Evolutionary conservation across 2,329 filamentous ascomycete genomes (phyloP), one percentile per base, ranked within the genome.

Genomic region (Cytospora piceae): DNA sequence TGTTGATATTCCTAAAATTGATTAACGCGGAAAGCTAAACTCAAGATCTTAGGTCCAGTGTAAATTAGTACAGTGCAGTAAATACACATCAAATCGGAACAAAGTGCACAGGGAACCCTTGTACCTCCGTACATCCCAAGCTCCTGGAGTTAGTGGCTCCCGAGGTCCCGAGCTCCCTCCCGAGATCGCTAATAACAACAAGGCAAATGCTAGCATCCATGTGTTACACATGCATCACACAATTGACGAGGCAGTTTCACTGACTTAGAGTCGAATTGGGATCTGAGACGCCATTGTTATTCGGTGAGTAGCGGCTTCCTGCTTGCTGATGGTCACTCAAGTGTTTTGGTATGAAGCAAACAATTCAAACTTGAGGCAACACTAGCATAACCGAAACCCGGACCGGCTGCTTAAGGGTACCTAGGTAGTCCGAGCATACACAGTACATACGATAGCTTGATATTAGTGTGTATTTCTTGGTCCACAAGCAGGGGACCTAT

Each of bases 1-100:
- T 24, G 46, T 49, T 49, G 46, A 49, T 49, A n/a, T 49, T 49
- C 46, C 46, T 14, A 24, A 49, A 49, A 49, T 49, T 49, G 46
- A 49, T 24, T 49, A n/a, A 46, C 42, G 42, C 42, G 42, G 42
- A 46, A 46, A 46, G 42, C 42, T 46, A 46, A 46, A 42, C 39
- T 20, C 4, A 42, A 24, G 46, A 12, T 22, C 11, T 49, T 24
- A 20, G 8, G 46, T 9, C 46, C n/a, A 24, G 46, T 49, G 46
- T 6, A 49, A 22, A 49, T 49, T 49, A 49, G 4, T 4, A 4
- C 2, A 20, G 11, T 2, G 4, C n/a, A 24, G 46, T 24, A 49
- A 49, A 49, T 49, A 5, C 1, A 49, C 46, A 14, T 11, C 1
- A 22, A 12, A 14, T 12, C 39, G 20, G 12, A 7, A 20, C 4